A percentile compares a stretch with the other conserved stretches of the same genome.
Evolutionary conservation across 140 eudicot genomes (phyloP).

Genomic region (Stevia rebaudiana): DNA sequence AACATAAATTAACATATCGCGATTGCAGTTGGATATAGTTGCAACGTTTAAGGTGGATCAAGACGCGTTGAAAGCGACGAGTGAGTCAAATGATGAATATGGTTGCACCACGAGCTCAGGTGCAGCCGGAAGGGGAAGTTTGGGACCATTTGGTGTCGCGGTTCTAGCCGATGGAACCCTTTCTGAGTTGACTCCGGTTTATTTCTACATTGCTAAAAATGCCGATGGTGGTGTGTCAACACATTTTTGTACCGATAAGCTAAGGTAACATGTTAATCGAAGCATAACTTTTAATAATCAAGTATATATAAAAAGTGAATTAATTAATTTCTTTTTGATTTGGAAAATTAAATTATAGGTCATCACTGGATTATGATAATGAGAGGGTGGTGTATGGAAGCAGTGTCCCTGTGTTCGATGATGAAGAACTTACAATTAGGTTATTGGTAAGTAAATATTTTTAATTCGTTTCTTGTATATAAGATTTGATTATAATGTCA

Average conservation of each 20-base stretch:
- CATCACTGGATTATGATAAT: slow-evolving; percentile 26
- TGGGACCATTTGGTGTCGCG: slow-evolving; percentile 40
- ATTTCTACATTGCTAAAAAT: slow-evolving; percentile 35
- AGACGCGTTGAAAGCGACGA: background rate
- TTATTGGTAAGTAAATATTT: slow-evolving; percentile 35
- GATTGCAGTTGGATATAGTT: slow-evolving; percentile 31
- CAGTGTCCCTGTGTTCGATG: slow-evolving; percentile 47
- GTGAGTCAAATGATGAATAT: slow-evolving; percentile 15
- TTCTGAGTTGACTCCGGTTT: slow-evolving; percentile 33
- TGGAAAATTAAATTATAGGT: slow-evolving; percentile 17
- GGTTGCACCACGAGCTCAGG: slow-evolving; percentile 34
- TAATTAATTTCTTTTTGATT: background rate
- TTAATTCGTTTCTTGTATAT: background rate
- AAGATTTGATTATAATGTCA: background rate
- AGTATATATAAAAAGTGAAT: no score
- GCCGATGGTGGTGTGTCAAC: slow-evolving; percentile 13
- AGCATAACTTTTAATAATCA: no score
- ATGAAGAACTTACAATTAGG: slow-evolving; percentile 48
- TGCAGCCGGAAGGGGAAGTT: slow-evolving; percentile 32
- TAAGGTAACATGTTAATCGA: slow-evolving; percentile 19
- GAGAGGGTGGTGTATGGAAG: slow-evolving; percentile 40
- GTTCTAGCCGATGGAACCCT: slow-evolving; percentile 36
- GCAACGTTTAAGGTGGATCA: slow-evolving; percentile 35
- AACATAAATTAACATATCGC: background rate
- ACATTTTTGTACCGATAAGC: slow-evolving; percentile 39